A percentile compares a stretch with the other conserved stretches of the same genome.
Conservation (phyloP, 345 rosid genomes). For the Limnanthes douglasii region DNA sequence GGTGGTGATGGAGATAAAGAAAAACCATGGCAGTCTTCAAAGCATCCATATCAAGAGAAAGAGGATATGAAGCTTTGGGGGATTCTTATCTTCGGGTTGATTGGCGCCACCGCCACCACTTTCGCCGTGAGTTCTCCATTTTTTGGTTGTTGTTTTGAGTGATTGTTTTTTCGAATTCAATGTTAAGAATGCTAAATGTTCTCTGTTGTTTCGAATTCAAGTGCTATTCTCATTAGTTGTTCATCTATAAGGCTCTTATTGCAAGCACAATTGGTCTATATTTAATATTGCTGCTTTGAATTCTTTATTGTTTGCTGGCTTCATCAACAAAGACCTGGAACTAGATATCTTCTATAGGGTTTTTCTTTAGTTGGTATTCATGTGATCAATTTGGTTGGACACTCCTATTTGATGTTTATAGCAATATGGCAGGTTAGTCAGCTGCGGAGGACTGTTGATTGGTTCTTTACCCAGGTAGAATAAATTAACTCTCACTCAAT, state of each 20-base stretch:
- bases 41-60: slow-evolving; percentile 19
- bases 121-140: slow-evolving; percentile 39
- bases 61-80: slow-evolving; percentile 60
- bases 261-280: background rate
- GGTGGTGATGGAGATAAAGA: slow-evolving; percentile 23
- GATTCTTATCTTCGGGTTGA: slow-evolving; percentile 45
- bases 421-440: slow-evolving; percentile 54
- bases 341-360: background rate
- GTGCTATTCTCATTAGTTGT: background rate
- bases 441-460: slow-evolving; percentile 71
- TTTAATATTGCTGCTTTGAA: background rate
- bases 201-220: background rate
- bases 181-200: background rate
- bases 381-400: background rate
- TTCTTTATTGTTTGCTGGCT: background rate
- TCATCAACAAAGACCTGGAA: background rate
- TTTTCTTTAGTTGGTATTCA: background rate
- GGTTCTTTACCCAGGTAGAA: slow-evolving; percentile 62
- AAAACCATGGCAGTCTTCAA: slow-evolving; percentile 17
- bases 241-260: background rate
- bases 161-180: background rate
- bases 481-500: background rate
- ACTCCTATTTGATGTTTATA: slow-evolving; percentile 13
- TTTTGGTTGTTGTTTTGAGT: background rate
- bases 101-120: slow-evolving; percentile 91